Base-by-base conservation (phyloP, 1,284 basidiomycete species). In the Agaricales sp. region DNA sequence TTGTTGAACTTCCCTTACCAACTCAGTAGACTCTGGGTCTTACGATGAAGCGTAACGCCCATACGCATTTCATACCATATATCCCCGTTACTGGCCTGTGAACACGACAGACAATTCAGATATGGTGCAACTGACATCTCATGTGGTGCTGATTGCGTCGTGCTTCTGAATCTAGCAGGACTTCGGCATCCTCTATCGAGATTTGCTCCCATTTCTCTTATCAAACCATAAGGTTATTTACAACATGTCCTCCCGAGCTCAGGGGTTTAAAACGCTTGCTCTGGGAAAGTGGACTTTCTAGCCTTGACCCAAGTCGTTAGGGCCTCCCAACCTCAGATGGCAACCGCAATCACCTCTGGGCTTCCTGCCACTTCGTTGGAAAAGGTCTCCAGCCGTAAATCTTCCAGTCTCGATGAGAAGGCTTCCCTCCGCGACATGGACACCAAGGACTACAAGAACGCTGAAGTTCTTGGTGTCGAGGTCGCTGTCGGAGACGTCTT, bases 401-500 rank as follows among this genome's bases (percentile, higher is more conserved):
- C 39, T 16, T 41, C 39, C 18, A 16, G n/a, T 20, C 50, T 54
- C 43, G 51, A 55, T 18, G 57, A 57, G 45, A 56, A 56, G 38
- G 47, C 47, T 12, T 57, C 57, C 2, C 35, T 57, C 24, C 51
- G 57, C 3, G 48, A 54, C 35, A 55, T 50, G 1, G 53, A 56
- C n/a, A 24, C 22, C 21, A 24, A 45, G 21, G 12, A 21, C 24
- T 11, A 8, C 13, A 21, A 21, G 18, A 21, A 45, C 23, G 20
- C 20, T 8, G 11, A 45, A 4, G 8, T 24, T n/a, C 14, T 24
- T 24, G 44, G 20, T 21, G 44, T 22, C 4, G 44, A 22, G 6
- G 44, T n/a, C 18, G 44, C 8, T 24, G 49, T 53, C 18, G 61
- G 63, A 22, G 61, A 65, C 43, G 64, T 66, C 26, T 67, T 60